Base-by-base conservation (phyloP, 2,329 filamentous ascomycete genomes). In the Periconia digitata region DNA sequence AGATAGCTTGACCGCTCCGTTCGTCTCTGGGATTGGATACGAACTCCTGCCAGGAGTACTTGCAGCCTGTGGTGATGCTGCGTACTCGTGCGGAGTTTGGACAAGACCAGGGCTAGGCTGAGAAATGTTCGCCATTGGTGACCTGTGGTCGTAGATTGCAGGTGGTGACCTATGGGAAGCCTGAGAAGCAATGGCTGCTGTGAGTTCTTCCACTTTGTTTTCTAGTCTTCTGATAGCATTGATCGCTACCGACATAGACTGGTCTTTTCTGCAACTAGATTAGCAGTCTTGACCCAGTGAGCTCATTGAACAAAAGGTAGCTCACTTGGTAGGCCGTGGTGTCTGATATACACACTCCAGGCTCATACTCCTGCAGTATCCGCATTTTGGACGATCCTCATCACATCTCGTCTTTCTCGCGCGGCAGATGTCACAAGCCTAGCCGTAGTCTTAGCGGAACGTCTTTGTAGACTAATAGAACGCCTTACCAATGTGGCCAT, bases 371-470 rank as follows among this genome's bases (percentile, higher is more conserved):
- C 74, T 76, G 64, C 79, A 82, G 41, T 79, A 71, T 23, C 78
- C 78, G 54, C 79, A 82, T 40, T 55, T 61, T 27, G 79, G 79
- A 24, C 76, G 69, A 49, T 79, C 79, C 61, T 81, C 79, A 51
- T 82, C 79, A 60, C 79, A 82, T 66, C 77, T 64, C 16, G 78
- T 80, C 65, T 81, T 81, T 57, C 79, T 78, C 41, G 76, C 64
- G 21, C 79, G 72, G 57, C 79, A 82, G 15, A 72, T 74, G 56
- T 82, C 78, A 56, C 79, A 82, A 2, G 79, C 79, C 77, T 70
- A 27, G 12, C 13, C n/a, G 13, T 15, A 6, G 39, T 63, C 16
- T 12, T 32, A 16, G 12, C 3, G 34, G 15, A n/a, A 18, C n/a
- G n/a, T n/a, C n/a, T n/a, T 17, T 12, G 10, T 20, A 21, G 15